Conservation (phyloP, 441 rosid species). For the Hura crepitans region DNA sequence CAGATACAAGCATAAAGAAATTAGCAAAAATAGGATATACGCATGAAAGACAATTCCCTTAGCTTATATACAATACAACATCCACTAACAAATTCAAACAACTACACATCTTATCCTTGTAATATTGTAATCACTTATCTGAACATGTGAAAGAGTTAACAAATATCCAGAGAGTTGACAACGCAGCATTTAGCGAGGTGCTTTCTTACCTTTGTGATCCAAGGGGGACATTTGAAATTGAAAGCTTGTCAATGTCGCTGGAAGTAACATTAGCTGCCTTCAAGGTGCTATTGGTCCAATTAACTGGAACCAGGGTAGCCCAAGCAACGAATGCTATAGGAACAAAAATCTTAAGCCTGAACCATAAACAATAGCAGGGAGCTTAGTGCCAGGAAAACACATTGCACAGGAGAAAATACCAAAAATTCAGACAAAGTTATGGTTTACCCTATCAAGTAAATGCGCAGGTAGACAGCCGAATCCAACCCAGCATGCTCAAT, state of each 20-base stretch:
- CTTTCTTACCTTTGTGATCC: conserved; percentile 52
- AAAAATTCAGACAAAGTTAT: neutral
- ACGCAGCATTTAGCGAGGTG: neutral
- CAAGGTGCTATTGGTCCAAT: conserved; percentile 51
- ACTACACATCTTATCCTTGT: neutral
- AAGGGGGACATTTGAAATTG: conserved; percentile 72
- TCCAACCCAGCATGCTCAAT: conserved; percentile 97
- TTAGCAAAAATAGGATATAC: neutral
- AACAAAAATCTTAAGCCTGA: conserved; percentile 83
- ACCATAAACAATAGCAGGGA: conserved; percentile 6
- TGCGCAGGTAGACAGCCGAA: conserved; percentile 85
- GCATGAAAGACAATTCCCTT: neutral
- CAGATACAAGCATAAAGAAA: neutral
- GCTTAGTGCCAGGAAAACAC: neutral
- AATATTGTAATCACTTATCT: neutral
- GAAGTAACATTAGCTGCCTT: conserved; percentile 52
- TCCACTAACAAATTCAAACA: neutral
- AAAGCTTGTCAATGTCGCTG: conserved; percentile 81
- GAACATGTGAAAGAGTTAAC: neutral
- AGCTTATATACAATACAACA: neutral
- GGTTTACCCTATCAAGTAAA: conserved; percentile 46
- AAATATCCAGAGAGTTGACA: neutral
- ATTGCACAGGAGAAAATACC: neutral
- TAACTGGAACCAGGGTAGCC: conserved; percentile 76
- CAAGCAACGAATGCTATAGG: conserved; percentile 80